These are phyloP conservation scores for Aegilops tauschii DNA, from an alignment of 176 grass and related monocot genomes.

Conservation along the genomic window DNA sequence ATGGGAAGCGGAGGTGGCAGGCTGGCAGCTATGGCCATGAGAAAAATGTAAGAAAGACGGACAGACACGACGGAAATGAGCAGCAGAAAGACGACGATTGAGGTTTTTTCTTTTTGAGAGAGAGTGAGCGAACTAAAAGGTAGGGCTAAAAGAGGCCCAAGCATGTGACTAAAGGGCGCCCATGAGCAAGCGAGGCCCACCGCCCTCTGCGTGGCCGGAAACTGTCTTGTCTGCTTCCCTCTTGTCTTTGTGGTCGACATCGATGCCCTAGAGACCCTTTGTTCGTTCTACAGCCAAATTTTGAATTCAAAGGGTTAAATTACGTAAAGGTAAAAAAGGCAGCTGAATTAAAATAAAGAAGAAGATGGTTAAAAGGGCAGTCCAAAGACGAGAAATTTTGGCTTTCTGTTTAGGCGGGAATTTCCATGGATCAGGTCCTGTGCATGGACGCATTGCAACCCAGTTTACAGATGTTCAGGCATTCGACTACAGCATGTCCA, in stretches of 20 bases:
- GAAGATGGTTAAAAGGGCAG: background rate
- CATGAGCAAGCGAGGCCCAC: background rate
- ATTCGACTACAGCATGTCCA: too few relatives aligned
- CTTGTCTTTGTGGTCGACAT: conserved; percentile 8
- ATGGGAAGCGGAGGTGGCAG: background rate
- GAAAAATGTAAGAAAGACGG: background rate
- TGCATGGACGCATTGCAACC: too few relatives aligned
- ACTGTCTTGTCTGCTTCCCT: conserved; percentile 15
- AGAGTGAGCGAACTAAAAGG: background rate
- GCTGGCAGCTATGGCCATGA: background rate
- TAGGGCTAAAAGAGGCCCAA: conserved; percentile 16
- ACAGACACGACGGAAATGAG: background rate
- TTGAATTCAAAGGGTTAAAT: background rate
- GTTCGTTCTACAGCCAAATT: background rate
- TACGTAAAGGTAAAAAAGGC: background rate
- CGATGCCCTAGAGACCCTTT: background rate
- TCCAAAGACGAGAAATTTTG: background rate
- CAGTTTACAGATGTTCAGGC: too few relatives aligned
- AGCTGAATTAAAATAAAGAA: background rate
- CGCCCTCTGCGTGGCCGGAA: conserved; percentile 5
- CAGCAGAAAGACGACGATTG: background rate
- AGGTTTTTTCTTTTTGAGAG: too few relatives aligned
- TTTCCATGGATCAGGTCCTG: conserved; percentile 9
- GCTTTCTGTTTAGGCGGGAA: conserved; percentile 36
- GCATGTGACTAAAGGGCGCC: conserved; percentile 27